Conservation (phyloP, 2,329 filamentous ascomycete species). For the Diplocarpon mali region DNA sequence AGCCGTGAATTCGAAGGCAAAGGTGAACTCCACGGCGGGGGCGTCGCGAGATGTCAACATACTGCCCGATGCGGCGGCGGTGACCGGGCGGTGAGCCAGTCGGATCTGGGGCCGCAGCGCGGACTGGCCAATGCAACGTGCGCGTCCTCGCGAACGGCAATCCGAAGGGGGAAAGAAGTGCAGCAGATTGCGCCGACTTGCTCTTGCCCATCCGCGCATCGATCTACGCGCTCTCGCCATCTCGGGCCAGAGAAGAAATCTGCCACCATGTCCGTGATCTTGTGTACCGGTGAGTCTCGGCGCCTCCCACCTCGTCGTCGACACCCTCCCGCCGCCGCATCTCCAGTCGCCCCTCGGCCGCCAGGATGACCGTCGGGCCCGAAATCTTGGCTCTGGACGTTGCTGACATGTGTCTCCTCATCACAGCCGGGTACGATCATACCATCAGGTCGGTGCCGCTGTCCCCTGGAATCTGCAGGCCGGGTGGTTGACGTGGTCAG, state of each 20-base stretch:
- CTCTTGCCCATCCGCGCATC: background rate
- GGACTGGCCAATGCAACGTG: background rate
- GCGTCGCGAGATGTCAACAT: no score
- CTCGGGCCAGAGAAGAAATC: background rate
- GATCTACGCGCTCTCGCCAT: no score
- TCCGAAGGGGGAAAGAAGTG: background rate
- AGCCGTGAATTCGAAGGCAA: no score
- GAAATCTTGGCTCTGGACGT: background rate
- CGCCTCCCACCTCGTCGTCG: background rate
- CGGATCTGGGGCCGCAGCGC: background rate
- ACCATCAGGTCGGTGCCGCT: conserved; percentile 51
- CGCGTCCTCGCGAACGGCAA: background rate
- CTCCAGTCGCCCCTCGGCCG: conserved; percentile 18
- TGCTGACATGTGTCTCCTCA: conserved; percentile 14
- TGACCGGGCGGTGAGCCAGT: background rate
- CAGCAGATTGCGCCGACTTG: background rate
- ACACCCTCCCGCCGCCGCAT: background rate
- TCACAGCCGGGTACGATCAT: conserved; percentile 59
- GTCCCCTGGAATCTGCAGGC: background rate
- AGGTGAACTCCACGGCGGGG: no score
- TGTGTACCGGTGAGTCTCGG: conserved; percentile 19
- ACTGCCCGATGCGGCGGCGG: no score
- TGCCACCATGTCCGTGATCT: conserved; percentile 20
- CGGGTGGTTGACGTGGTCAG: conserved; percentile 34
- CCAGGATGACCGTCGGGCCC: background rate